Conservation (phyloP, 768 basidiomycete genomes). For the Serendipita sp. region DNA sequence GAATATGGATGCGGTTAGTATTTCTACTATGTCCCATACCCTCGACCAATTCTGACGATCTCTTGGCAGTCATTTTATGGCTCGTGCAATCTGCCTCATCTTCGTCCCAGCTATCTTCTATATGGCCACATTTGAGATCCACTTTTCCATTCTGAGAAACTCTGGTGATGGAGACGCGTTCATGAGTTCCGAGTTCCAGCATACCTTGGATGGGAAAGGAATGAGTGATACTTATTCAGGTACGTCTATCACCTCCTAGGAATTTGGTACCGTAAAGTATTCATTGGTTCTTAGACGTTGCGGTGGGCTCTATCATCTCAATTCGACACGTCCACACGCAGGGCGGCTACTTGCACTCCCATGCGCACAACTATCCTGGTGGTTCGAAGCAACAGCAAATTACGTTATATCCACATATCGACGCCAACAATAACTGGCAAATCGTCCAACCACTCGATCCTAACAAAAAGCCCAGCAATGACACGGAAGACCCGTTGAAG, state of each 20-base stretch:
- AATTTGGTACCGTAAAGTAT: neutral
- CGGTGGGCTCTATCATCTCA: conserved; percentile 63
- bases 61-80: conserved; percentile 49
- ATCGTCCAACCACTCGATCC: conserved; percentile 32
- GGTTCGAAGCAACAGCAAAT: conserved; percentile 96
- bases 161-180: conserved; percentile 97
- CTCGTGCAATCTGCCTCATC: conserved; percentile 82
- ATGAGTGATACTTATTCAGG: conserved; percentile 92
- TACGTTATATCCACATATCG: conserved; percentile 97
- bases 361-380: conserved; percentile 72
- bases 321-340: conserved; percentile 92
- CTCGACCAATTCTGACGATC: neutral
- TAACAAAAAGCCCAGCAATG: conserved; percentile 10
- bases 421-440: conserved; percentile 87
- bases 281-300: conserved; percentile 42
- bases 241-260: conserved; percentile 20
- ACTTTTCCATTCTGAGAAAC: conserved; percentile 75
- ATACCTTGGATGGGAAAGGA: conserved; percentile 72
- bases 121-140: conserved; percentile 93
- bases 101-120: conserved; percentile 74
- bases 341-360: conserved; percentile 97
- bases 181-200: conserved; percentile 98
- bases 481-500: conserved; percentile 22
- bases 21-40: neutral
- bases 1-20: conserved; percentile 41